A percentile compares a stretch with the other conserved stretches of the same genome.
Conservation (phyloP, 148 eudicot species). For the Silene uniflora region DNA sequence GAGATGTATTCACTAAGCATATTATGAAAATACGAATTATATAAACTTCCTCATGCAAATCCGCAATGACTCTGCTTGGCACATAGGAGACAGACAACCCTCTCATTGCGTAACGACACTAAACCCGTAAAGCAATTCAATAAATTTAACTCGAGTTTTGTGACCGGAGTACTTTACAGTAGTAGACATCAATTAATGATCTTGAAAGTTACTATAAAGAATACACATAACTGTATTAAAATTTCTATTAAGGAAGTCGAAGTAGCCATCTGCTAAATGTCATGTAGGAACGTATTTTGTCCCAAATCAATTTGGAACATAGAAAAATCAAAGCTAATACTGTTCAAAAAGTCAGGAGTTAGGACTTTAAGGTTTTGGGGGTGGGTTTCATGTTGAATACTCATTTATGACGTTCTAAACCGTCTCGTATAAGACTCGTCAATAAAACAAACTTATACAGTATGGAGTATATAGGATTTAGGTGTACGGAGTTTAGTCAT, state of each 20-base stretch:
- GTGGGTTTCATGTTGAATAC: no score
- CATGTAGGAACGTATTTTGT: not conserved
- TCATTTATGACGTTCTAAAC: no score
- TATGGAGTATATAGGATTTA: no score
- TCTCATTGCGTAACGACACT: not conserved
- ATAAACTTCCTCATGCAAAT: not conserved
- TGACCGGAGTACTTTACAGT: not conserved
- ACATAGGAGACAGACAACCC: constrained; percentile 8
- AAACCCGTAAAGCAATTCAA: not conserved
- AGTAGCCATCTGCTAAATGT: not conserved
- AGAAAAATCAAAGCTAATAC: not conserved
- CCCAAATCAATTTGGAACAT: not conserved
- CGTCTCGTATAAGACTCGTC: no score
- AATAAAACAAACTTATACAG: not conserved
- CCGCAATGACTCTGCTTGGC: constrained; percentile 2
- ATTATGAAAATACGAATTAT: not conserved
- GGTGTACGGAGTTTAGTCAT: no score
- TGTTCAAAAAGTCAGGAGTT: not conserved
- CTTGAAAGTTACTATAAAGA: not conserved
- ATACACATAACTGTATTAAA: no score
- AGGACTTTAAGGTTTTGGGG: not conserved
- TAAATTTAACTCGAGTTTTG: not conserved
- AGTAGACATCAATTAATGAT: not conserved
- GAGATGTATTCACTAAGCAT: constrained; percentile 8
- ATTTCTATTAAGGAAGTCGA: not conserved